Evolutionary conservation across 441 rosid genomes (phyloP).

Genomic region (Breynia disticha): DNA sequence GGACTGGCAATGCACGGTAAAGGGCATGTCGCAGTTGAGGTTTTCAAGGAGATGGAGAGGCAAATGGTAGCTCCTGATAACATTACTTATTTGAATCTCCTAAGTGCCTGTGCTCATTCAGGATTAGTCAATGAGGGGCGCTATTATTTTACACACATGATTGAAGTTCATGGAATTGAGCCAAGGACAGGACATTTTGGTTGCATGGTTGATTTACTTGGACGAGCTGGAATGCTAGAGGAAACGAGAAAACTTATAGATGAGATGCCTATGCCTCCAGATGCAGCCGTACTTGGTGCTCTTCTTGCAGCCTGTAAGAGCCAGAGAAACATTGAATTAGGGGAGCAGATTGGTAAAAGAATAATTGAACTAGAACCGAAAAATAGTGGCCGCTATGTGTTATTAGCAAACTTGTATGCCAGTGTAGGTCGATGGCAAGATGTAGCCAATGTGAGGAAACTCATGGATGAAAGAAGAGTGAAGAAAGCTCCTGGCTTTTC

Average conservation of each 20-base stretch:
- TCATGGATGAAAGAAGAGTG: slow-evolving; percentile 38
- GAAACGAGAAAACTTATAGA: slow-evolving; percentile 24
- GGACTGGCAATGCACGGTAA: slow-evolving; percentile 29
- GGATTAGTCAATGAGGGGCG: slow-evolving; percentile 26
- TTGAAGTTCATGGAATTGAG: slow-evolving; percentile 15
- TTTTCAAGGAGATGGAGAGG: slow-evolving; percentile 25
- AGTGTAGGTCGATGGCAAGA: slow-evolving; percentile 28
- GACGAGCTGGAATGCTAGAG: slow-evolving; percentile 28
- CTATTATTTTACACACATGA: slow-evolving; percentile 21
- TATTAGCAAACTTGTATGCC: slow-evolving; percentile 30
- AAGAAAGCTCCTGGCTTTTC: slow-evolving; percentile 34
- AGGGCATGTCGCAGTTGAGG: slow-evolving; percentile 20
- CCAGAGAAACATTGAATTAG: slow-evolving; percentile 22
- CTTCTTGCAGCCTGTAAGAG: slow-evolving; percentile 29
- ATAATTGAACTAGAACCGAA: slow-evolving; percentile 25
- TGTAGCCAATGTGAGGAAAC: slow-evolving; percentile 25
- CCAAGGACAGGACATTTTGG: slow-evolving; percentile 29
- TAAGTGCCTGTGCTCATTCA: slow-evolving; percentile 31
- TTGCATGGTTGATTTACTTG: slow-evolving; percentile 32
- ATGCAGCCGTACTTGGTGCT: slow-evolving; percentile 27
- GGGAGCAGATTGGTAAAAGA: slow-evolving; percentile 20
- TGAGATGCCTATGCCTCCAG: slow-evolving; percentile 20
- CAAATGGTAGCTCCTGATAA: slow-evolving; percentile 21
- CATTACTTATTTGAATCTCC: slow-evolving; percentile 26
- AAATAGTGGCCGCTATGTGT: slow-evolving; percentile 20